phyloP scores from a whole-genome alignment of 2,329 filamentous ascomycete species.

The Calonectria henricotiae region DNA sequence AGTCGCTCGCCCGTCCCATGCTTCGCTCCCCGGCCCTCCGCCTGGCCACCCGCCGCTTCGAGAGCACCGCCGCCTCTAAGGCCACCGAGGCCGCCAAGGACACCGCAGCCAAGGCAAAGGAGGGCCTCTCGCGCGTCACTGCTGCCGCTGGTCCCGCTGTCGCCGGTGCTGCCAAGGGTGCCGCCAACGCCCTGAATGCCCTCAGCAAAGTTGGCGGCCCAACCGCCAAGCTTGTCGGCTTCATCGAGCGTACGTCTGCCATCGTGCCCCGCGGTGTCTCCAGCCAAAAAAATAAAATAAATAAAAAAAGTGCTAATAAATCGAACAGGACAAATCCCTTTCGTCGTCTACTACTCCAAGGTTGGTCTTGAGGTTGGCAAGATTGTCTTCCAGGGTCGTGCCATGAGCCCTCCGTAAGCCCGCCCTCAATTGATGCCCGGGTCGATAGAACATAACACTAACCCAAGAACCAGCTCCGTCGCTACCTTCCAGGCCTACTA shows the following conservation, averaged over 20 bases:
- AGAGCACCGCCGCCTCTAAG: constrained; percentile 71
- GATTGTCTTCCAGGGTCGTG: constrained; percentile 89
- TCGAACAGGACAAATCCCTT: constrained; percentile 83
- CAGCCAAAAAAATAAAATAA: neutral
- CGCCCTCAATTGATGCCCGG: constrained; percentile 35
- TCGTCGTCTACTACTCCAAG: constrained; percentile 91
- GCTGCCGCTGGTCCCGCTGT: constrained; percentile 86
- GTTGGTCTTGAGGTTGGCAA: constrained; percentile 91
- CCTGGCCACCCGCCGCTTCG: constrained; percentile 71
- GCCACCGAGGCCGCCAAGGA: constrained; percentile 63
- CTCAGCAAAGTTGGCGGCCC: constrained; percentile 86
- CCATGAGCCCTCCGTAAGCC: constrained; percentile 95
- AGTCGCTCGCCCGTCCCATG: constrained; percentile 62
- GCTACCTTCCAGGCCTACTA: constrained; percentile 91
- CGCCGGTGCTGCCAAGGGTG: constrained; percentile 77
- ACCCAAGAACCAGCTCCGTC: constrained; percentile 72
- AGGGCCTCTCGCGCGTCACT: constrained; percentile 87
- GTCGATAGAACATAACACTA: constrained; percentile 36
- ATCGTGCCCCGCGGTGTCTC: neutral
- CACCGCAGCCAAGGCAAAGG: constrained; percentile 76
- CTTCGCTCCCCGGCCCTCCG: constrained; percentile 66
- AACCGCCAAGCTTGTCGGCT: constrained; percentile 83
- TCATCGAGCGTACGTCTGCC: constrained; percentile 85
- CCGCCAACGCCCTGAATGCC: constrained; percentile 77
- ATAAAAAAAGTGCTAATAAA: constrained; percentile 38